Base-by-base conservation (phyloP, 164 flowering plant genomes). In the Macadamia integrifolia region DNA sequence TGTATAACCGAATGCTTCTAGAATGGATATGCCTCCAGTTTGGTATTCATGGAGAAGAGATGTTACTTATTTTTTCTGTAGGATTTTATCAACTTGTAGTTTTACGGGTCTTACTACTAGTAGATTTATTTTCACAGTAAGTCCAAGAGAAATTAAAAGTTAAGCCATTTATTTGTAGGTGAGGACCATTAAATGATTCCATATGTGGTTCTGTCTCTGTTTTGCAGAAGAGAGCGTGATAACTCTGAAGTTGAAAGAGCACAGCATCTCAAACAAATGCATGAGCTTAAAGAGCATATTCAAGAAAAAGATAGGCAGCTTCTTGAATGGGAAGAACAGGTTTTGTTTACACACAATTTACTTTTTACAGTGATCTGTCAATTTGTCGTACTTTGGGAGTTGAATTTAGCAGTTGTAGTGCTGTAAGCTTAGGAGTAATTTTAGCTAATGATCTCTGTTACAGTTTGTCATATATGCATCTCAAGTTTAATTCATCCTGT, bases 271-370 rank as follows among this genome's bases (percentile, higher is more conserved):
- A 81, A 87, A 65, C 91, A 92, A 78, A 82, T 94, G 46, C 91
- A 83, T 78, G 98, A 92, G 15, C 87, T 94, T 69, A 88, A 89
- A 77, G 99, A 89, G 67, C 95, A 88, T 71, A 72, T 87, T 65
- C 92, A 92, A 75, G 99, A 90, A 66, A 92, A 92, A 75, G 98
- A 92, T 60, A 81, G 89, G 66, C 98, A 85, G 72, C 72, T 83
- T 66, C 69, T 84, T 69, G 98, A 94, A 73, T 70, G 90, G 87
- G 96, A 90, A 85, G 99, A 92, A 56, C 98, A 92, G 96, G 99
- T 94, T 68, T 23, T 71, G 64, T 42, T 23, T 12, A 15, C 18
- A 57, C 43, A 5, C 50, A 31, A 14, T 62, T 43, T 35, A 35
- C 40, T 35, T 23, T 44, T 52, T 60, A 23, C 43, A 49, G 14